Conservation (phyloP, 2,329 filamentous ascomycete species). For the Ramularia endophylla region DNA sequence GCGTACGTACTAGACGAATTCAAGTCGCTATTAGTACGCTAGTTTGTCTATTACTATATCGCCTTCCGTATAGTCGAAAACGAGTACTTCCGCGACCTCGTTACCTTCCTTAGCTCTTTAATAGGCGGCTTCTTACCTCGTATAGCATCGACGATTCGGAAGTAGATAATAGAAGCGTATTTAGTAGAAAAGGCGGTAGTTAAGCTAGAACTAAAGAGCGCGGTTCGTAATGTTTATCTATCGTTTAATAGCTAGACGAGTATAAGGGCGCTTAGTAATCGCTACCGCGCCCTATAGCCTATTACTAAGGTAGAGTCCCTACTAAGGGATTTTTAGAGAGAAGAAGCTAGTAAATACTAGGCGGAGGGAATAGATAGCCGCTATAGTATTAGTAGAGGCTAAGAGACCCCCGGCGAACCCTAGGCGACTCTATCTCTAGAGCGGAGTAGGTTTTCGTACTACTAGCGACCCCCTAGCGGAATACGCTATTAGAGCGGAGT, state of each 20-base stretch:
- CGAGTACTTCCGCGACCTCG: background rate
- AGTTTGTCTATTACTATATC: background rate
- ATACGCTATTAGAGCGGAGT: no score
- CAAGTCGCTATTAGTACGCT: background rate
- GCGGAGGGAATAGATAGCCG: no score
- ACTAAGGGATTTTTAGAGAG: no score
- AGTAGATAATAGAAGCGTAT: slow-evolving; percentile 1
- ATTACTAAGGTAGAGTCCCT: no score
- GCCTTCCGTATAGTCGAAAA: background rate
- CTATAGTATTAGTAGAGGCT: no score
- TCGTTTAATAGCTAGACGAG: slow-evolving; percentile 1
- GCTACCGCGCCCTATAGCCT: no score
- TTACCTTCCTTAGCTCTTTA: background rate
- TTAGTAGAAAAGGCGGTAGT: background rate
- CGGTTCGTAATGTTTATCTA: background rate
- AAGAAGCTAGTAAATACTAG: no score
- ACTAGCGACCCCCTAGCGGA: no score
- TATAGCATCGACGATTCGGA: background rate
- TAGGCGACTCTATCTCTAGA: no score
- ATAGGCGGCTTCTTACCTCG: background rate
- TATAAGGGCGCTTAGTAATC: no score
- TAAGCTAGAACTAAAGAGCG: background rate
- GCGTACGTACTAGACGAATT: background rate
- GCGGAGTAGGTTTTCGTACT: no score
- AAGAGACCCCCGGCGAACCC: no score